A percentile compares a stretch with the other conserved stretches of the same genome.
Conservation (phyloP, 345 rosid genomes). For the Isatis tinctoria region DNA sequence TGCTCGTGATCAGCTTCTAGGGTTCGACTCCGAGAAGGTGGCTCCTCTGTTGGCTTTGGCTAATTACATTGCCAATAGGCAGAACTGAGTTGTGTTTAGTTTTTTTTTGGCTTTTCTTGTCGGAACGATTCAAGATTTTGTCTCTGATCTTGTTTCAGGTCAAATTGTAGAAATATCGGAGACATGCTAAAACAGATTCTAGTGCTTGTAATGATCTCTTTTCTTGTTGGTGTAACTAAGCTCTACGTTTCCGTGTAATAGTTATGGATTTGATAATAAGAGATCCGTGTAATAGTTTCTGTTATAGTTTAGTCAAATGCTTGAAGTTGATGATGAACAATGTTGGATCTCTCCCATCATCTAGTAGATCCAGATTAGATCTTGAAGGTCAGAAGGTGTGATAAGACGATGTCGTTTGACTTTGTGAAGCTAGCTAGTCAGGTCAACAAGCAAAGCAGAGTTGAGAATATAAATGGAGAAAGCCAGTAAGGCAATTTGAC, state of each 20-base stretch:
- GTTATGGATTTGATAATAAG: neutral
- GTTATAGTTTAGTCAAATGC: neutral
- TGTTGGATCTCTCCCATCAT: neutral
- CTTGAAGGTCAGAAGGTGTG: neutral
- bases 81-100: constrained; percentile 38
- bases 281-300: neutral
- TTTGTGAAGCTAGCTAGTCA: neutral
- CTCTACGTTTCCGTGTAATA: constrained; percentile 7
- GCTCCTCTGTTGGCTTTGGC: constrained; percentile 91
- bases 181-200: neutral
- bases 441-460: neutral
- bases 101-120: neutral
- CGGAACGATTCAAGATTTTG: neutral
- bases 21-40: constrained; percentile 63
- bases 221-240: neutral
- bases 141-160: neutral
- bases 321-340: neutral
- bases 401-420: neutral
- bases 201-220: neutral
- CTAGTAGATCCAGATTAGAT: neutral
- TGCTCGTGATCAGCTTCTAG: constrained; percentile 57
- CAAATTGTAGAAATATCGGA: neutral
- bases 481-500: neutral
- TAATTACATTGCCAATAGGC: constrained; percentile 77
- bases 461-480: neutral